phyloP scores from a whole-genome alignment of 495 filamentous ascomycete genomes.

The Pyronema omphalodes region DNA sequence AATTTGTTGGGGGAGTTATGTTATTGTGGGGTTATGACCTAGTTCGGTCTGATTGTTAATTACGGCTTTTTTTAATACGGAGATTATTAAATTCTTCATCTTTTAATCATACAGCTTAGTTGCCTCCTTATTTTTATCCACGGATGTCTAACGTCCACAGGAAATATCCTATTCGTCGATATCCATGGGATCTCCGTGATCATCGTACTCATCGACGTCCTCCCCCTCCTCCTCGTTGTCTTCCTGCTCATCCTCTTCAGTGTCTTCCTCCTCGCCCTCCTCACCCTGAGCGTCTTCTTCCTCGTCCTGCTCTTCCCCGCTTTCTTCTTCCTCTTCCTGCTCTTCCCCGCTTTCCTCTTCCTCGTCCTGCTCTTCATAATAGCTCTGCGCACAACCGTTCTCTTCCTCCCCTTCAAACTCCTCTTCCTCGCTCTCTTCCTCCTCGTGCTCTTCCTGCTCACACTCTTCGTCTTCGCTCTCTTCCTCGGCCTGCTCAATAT shows the following conservation, averaged over 20 bases:
- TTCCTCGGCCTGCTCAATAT: too few relatives aligned
- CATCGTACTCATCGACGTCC: slow-evolving; percentile 7
- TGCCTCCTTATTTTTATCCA: neutral
- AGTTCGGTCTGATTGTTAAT: too few relatives aligned
- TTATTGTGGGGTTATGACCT: too few relatives aligned
- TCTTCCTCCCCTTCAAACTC: neutral
- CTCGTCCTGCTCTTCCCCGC: neutral
- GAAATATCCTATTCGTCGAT: neutral
- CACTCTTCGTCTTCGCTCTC: neutral
- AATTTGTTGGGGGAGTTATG: too few relatives aligned
- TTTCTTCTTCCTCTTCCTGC: too few relatives aligned
- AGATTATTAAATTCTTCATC: neutral
- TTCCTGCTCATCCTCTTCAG: too few relatives aligned
- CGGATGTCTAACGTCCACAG: neutral
- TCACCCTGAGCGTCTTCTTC: too few relatives aligned
- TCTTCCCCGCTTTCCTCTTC: too few relatives aligned
- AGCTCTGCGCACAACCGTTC: too few relatives aligned
- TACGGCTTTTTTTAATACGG: too few relatives aligned
- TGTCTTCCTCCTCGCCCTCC: neutral
- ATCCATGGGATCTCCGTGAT: neutral
- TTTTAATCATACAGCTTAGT: neutral
- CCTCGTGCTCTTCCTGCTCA: neutral
- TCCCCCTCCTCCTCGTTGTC: neutral
- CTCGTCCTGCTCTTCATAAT: neutral
- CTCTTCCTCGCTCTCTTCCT: neutral